phyloP scores from a whole-genome alignment of 345 rosid species.

The Atalantia buxifolia region DNA sequence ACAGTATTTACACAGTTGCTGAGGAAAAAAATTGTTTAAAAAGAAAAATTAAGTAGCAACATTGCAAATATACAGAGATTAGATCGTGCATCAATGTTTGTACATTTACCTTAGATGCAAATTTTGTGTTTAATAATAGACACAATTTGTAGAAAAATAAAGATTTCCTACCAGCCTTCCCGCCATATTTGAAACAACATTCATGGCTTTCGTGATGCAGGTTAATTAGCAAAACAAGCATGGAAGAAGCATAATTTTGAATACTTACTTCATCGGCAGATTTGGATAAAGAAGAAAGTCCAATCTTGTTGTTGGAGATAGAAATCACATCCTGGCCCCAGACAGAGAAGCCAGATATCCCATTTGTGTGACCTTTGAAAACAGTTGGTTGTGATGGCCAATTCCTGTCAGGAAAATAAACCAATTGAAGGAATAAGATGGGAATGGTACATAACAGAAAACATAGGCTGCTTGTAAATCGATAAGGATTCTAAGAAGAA shows the following conservation, averaged over 20 bases:
- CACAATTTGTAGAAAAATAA: not conserved
- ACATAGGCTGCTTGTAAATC: not conserved
- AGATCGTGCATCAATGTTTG: not conserved
- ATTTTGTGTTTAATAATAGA: too few relatives aligned
- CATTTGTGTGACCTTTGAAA: conserved; percentile 71
- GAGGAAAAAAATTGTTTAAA: not conserved
- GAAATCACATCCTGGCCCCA: conserved; percentile 92
- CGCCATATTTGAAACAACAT: not conserved
- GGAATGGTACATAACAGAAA: not conserved
- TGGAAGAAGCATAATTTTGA: not conserved
- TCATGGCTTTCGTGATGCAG: not conserved
- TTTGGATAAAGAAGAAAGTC: conserved; percentile 65
- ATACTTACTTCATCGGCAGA: conserved; percentile 58
- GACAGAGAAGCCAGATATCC: conserved; percentile 71
- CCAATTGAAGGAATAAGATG: conserved; percentile 9
- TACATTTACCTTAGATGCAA: not conserved
- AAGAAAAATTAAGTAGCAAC: not conserved
- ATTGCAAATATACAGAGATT: not conserved
- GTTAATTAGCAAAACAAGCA: not conserved
- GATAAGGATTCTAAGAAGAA: not conserved
- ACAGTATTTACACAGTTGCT: not conserved
- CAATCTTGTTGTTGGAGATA: conserved; percentile 78
- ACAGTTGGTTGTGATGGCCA: conserved; percentile 47
- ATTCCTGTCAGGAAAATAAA: conserved; percentile 43
- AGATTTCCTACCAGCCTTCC: not conserved